phyloP scores from a whole-genome alignment of 768 basidiomycete genomes.

The Chalciporus chontae region DNA sequence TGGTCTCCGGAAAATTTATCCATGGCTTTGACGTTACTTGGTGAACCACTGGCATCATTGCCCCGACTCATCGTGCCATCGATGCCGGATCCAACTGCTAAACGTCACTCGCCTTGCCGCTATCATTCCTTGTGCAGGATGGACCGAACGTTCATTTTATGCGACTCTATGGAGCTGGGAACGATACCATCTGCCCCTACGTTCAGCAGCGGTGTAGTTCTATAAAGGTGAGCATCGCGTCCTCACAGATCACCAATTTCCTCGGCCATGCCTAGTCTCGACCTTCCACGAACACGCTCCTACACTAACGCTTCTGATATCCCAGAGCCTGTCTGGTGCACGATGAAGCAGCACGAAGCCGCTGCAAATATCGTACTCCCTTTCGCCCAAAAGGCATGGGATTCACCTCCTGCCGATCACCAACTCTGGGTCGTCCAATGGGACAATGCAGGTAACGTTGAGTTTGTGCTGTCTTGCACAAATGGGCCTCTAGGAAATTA shows the following conservation, averaged over 20 bases:
- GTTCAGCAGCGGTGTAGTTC: background rate
- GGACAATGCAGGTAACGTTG: constrained; percentile 11
- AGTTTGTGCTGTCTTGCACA: constrained; percentile 58
- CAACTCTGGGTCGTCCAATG: constrained; percentile 34
- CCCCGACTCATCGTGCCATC: background rate
- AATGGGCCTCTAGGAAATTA: constrained; percentile 53
- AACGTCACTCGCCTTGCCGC: constrained; percentile 7
- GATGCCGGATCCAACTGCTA: background rate
- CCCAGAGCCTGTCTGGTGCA: constrained; percentile 25
- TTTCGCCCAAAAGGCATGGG: constrained; percentile 25
- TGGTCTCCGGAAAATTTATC: background rate
- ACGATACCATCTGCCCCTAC: background rate
- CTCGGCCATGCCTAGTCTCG: constrained; percentile 17
- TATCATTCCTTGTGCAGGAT: constrained; percentile 16
- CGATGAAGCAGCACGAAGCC: constrained; percentile 27
- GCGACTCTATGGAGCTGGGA: background rate
- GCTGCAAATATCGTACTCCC: constrained; percentile 41
- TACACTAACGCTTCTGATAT: constrained; percentile 17
- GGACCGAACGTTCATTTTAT: constrained; percentile 11
- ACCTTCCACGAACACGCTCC: background rate
- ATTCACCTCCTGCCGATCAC: background rate
- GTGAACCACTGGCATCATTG: background rate
- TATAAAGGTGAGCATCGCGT: constrained; percentile 10
- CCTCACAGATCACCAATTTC: constrained; percentile 17
- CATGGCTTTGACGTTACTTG: constrained; percentile 11